These are phyloP conservation scores for Citrus mangshanensis DNA, from an alignment of 345 rosid genomes.

Conservation along the genomic window DNA sequence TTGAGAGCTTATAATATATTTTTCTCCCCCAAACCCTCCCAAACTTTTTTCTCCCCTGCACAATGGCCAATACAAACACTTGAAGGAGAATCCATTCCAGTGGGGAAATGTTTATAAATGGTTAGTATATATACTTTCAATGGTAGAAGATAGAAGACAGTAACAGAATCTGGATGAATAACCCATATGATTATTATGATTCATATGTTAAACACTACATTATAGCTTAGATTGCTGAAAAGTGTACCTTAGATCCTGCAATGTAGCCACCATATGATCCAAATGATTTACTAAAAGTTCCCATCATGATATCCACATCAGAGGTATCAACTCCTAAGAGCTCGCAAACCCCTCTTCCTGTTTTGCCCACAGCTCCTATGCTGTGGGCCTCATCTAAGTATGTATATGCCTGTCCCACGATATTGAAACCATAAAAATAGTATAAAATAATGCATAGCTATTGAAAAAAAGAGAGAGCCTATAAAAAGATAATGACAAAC, in stretches of 20 bases:
- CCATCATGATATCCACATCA: slow-evolving; percentile 98
- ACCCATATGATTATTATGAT: neutral
- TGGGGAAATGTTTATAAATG: neutral
- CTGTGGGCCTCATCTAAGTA: slow-evolving; percentile 99
- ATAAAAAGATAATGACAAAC: neutral
- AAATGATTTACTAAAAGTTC: slow-evolving; percentile 95
- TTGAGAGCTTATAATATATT: neutral
- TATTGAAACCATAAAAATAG: neutral
- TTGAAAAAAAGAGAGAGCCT: neutral
- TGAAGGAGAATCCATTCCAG: neutral
- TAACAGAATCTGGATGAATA: neutral
- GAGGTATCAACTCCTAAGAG: slow-evolving; percentile 88
- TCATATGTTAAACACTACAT: neutral
- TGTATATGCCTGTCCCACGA: slow-evolving; percentile 58
- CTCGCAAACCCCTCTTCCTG: slow-evolving; percentile 96
- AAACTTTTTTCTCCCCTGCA: neutral
- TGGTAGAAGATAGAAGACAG: neutral
- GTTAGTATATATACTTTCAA: neutral
- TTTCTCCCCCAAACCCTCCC: neutral
- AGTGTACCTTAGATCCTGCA: slow-evolving; percentile 87
- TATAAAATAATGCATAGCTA: neutral
- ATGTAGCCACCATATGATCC: slow-evolving; percentile 98
- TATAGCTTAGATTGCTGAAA: slow-evolving; percentile 3
- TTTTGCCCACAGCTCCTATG: slow-evolving; percentile 93
- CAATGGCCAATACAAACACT: neutral